Evolutionary conservation across 2,329 filamentous ascomycete genomes (phyloP), one percentile per base, ranked within the genome.

Genomic region (Thyridium curvatum): DNA sequence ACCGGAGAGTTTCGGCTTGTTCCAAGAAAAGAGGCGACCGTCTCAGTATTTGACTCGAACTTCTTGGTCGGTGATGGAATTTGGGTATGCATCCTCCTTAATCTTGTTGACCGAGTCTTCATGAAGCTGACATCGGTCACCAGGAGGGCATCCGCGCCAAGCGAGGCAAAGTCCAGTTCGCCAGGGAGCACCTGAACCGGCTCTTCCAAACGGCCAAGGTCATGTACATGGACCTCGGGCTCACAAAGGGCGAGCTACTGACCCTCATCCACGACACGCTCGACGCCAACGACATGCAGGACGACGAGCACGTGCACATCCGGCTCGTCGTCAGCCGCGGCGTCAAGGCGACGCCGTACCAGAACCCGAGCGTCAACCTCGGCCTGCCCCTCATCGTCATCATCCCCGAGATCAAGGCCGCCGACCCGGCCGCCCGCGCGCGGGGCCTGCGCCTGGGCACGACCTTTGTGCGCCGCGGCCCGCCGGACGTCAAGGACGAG

Each of bases 401-500:
- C 31, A 55, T 55, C 15, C 52, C 52, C 30, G 52, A 55, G 37
- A 42, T 53, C 41, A 55, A 55, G 32, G 49, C 48, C 10, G 46
- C 51, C 14, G 47, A 49, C 17, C 40, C 51, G 12, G 36, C 43
- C 3, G 43, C 50, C 2, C 50, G 50, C 30, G 37, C 41, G 18
- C 44, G 46, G 13, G 53, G 53, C 9, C 41, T 55, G 5, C 41
- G 50, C 8, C 48, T 55, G 7, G 51, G 34, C 14, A 55, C 53
- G 13, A 52, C 53, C 3, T 53, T 49, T 49, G 51, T 56, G 18
- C 53, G 53, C 3, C 51, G 53, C 3, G 53, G 53, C 2, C 51
- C 53, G 8, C 53, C 53, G 2, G 53, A 56, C 33, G 53, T 56
- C 36, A 56, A 56, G 35, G 53, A 56, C 35, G 53, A 56, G 44